Evolutionary conservation across 2,329 filamentous ascomycete genomes (phyloP).

Genomic region (Daldinia sp.): DNA sequence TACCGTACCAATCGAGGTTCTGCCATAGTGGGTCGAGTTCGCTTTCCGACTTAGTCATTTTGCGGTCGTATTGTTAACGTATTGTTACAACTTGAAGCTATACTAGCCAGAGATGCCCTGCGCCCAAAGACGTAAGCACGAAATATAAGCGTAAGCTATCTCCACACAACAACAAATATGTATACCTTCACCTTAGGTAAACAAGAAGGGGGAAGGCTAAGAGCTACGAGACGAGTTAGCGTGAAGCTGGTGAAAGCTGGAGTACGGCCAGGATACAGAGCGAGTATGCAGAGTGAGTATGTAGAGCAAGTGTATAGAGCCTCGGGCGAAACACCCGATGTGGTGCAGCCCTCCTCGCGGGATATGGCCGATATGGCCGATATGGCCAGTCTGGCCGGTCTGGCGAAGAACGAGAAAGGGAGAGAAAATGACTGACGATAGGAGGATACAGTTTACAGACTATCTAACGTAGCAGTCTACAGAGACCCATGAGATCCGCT

Average conservation of each 20-base stretch:
- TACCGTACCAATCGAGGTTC: constrained; percentile 82
- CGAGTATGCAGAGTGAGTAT: constrained; percentile 1
- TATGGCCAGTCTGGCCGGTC: constrained; percentile 8
- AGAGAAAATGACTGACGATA: constrained; percentile 17
- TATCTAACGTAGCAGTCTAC: background rate
- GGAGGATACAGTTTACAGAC: constrained; percentile 6
- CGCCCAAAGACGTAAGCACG: constrained; percentile 15
- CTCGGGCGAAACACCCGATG: constrained; percentile 32
- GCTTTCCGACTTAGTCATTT: constrained; percentile 59
- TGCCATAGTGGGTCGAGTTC: constrained; percentile 76
- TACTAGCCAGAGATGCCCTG: constrained; percentile 39
- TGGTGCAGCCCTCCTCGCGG: constrained; percentile 14
- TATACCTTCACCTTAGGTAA: background rate
- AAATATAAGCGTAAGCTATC: constrained; percentile 36
- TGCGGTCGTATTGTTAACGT: constrained; percentile 45
- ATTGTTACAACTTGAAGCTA: constrained; percentile 49
- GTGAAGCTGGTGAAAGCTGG: constrained; percentile 27
- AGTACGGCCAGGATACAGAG: constrained; percentile 1
- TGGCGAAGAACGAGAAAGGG: constrained; percentile 6
- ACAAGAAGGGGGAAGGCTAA: constrained; percentile 33
- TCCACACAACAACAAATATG: constrained; percentile 38
- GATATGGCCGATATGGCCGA: constrained; percentile 11
- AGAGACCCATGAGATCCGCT: constrained; percentile 7
- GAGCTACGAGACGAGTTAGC: constrained; percentile 18
- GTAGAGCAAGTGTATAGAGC: constrained; percentile 2